phyloP scores from a whole-genome alignment of 1,284 basidiomycete genomes.

The Marasmius oreades region DNA sequence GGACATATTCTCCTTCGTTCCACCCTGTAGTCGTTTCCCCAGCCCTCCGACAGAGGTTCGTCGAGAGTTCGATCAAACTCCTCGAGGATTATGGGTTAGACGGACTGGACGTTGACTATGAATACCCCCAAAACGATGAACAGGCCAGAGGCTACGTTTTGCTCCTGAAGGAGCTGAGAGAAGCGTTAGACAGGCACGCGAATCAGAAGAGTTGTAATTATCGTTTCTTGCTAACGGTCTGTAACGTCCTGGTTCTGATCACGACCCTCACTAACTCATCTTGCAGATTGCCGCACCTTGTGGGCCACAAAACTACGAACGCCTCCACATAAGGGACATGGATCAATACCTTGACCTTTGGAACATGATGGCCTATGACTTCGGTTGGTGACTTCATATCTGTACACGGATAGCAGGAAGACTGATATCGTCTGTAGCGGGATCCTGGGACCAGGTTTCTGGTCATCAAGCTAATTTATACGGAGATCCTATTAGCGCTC shows the following conservation, averaged over 20 bases:
- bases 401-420: constrained; percentile 10
- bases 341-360: constrained; percentile 88
- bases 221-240: constrained; percentile 73
- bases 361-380: constrained; percentile 96
- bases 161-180: constrained; percentile 67
- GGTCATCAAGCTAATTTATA: constrained; percentile 91
- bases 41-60: constrained; percentile 69
- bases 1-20: constrained; percentile 83
- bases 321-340: constrained; percentile 81
- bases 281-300: constrained; percentile 86
- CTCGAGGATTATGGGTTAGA: constrained; percentile 81
- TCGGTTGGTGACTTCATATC: constrained; percentile 43
- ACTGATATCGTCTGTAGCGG: constrained; percentile 40
- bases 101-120: constrained; percentile 81
- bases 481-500: constrained; percentile 61
- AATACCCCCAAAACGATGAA: constrained; percentile 71
- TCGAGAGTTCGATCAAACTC: constrained; percentile 71
- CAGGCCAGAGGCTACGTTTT: constrained; percentile 74
- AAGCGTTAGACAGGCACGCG: constrained; percentile 67
- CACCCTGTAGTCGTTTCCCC: constrained; percentile 73
- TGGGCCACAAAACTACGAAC: constrained; percentile 83
- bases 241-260: constrained; percentile 20
- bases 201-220: constrained; percentile 53
- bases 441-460: constrained; percentile 76
- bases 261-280: constrained; percentile 3